These are phyloP conservation scores for Salix caprea DNA, from an alignment of 345 rosid genomes.

Conservation along the genomic window DNA sequence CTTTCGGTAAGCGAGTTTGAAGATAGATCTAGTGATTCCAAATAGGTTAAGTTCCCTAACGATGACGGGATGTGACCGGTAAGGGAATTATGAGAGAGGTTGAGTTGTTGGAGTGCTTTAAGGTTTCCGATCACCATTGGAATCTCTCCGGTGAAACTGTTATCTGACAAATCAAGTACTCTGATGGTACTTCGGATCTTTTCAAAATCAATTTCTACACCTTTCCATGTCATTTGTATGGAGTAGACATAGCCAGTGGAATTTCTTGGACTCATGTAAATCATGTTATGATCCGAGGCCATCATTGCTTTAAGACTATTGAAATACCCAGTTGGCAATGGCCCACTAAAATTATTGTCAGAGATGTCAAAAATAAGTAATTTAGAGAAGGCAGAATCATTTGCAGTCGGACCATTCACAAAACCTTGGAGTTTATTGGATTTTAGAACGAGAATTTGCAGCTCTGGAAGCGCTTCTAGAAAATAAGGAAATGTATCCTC, in stretches of 20 bases:
- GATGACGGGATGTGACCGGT: too few relatives aligned
- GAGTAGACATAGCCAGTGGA: too few relatives aligned
- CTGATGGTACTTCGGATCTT: not conserved
- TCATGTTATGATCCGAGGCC: too few relatives aligned
- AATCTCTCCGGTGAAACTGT: not conserved
- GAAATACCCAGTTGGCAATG: not conserved
- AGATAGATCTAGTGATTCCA: too few relatives aligned
- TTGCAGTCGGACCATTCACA: not conserved
- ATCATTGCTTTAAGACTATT: not conserved
- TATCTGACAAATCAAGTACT: not conserved
- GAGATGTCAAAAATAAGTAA: slow-evolving; percentile 3
- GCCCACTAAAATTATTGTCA: not conserved
- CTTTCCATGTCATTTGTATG: not conserved
- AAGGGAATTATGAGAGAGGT: too few relatives aligned
- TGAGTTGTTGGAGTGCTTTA: too few relatives aligned
- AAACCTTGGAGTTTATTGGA: not conserved
- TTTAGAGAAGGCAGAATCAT: not conserved
- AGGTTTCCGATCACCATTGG: not conserved
- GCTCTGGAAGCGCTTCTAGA: not conserved
- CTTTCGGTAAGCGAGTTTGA: too few relatives aligned
- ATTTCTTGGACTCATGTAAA: not conserved
- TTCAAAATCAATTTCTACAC: not conserved
- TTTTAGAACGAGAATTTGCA: not conserved
- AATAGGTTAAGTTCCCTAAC: too few relatives aligned
- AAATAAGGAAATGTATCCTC: too few relatives aligned